phyloP scores from a whole-genome alignment of 768 basidiomycete species.

The Hygrophorus russula region DNA sequence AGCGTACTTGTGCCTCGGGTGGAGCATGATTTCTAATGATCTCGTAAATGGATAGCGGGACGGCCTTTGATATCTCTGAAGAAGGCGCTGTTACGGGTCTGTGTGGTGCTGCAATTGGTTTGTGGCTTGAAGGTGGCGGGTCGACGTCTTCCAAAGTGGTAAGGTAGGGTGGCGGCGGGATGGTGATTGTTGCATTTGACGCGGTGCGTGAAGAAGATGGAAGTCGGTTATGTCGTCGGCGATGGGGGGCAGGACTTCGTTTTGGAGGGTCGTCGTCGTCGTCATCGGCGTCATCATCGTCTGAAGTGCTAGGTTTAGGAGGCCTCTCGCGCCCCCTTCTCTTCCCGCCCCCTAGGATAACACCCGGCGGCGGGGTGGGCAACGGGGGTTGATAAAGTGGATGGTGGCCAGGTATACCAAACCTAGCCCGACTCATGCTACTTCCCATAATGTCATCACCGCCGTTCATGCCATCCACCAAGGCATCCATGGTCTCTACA shows the following conservation, averaged over 20 bases:
- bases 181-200: slow-evolving; percentile 14
- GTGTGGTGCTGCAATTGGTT: slow-evolving; percentile 6
- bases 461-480: slow-evolving; percentile 83
- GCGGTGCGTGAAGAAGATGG: slow-evolving; percentile 19
- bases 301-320: slow-evolving; percentile 35
- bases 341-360: slow-evolving; percentile 51
- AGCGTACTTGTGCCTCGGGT: slow-evolving; percentile 36
- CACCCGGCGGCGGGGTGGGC: slow-evolving; percentile 73
- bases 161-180: slow-evolving; percentile 10
- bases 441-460: slow-evolving; percentile 39
- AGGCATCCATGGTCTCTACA: slow-evolving; percentile 80
- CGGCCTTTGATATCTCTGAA: slow-evolving; percentile 28
- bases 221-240: slow-evolving; percentile 20
- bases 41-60: slow-evolving; percentile 77
- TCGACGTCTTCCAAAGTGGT: slow-evolving; percentile 8
- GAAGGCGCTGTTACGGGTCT: slow-evolving; percentile 13
- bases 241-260: slow-evolving; percentile 20
- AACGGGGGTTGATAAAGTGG: slow-evolving; percentile 76
- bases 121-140: slow-evolving; percentile 8
- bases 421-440: slow-evolving; percentile 36
- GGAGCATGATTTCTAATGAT: slow-evolving; percentile 78
- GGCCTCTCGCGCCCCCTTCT: slow-evolving; percentile 15
- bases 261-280: slow-evolving; percentile 28
- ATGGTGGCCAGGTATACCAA: slow-evolving; percentile 51
- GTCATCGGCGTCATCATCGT: slow-evolving; percentile 44